Evolutionary conservation across 306 rosid species (phyloP).

Genomic region (Pyrus bretschneideri): DNA sequence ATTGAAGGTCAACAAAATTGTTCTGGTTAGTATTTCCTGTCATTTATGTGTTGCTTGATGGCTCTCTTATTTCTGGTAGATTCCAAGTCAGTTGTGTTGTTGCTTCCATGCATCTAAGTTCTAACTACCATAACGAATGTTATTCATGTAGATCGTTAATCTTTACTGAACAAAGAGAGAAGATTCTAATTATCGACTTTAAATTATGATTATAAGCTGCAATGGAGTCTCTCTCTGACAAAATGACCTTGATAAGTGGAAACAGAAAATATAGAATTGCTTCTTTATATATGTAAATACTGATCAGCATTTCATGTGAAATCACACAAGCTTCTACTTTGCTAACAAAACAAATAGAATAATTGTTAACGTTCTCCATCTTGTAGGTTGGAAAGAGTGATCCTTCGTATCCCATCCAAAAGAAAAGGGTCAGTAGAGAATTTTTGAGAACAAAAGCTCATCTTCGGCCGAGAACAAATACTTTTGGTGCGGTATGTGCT

Average conservation of each 20-base stretch:
- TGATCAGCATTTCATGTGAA: neutral
- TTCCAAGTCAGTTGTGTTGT: neutral
- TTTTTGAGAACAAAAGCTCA: slow-evolving; percentile 94
- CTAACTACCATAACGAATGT: neutral
- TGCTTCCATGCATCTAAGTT: neutral
- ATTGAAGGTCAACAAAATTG: slow-evolving; percentile 70
- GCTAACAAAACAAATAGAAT: neutral
- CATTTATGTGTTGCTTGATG: neutral
- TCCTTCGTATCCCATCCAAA: slow-evolving; percentile 89
- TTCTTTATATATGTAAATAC: neutral
- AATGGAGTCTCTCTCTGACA: neutral
- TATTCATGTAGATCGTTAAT: neutral
- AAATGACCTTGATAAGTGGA: neutral
- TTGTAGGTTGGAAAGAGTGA: slow-evolving; percentile 83
- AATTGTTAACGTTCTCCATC: neutral
- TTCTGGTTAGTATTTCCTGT: slow-evolving; percentile 56
- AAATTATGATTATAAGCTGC: neutral
- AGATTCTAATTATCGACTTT: neutral
- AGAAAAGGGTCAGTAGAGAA: slow-evolving; percentile 86
- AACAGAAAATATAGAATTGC: neutral
- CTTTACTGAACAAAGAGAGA: neutral
- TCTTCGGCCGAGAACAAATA: slow-evolving; percentile 91
- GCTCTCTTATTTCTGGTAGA: neutral
- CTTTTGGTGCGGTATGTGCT: slow-evolving; percentile 83
- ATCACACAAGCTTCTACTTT: slow-evolving; percentile 3